phyloP scores from a whole-genome alignment of 208 protist species.

The Balamuthia mandrillaris region DNA sequence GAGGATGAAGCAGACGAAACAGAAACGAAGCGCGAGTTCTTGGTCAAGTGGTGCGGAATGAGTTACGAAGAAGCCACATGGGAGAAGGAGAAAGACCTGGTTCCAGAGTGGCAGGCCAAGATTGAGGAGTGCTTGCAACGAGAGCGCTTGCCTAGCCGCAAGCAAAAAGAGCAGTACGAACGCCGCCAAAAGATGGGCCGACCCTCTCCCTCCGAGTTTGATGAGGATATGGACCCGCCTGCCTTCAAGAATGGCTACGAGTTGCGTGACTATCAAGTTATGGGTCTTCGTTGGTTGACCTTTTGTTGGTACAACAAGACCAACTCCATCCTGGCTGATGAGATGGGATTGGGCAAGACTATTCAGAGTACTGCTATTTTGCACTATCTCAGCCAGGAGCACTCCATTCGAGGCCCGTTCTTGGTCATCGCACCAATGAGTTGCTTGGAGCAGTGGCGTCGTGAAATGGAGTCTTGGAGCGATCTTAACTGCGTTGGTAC shows the following conservation, averaged over 20 bases:
- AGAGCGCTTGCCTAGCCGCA: neutral
- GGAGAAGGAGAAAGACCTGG: constrained; percentile 57
- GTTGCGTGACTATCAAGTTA: constrained; percentile 81
- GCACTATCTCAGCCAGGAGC: neutral
- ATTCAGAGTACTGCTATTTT: neutral
- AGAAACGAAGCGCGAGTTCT: neutral
- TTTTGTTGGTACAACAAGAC: constrained; percentile 71
- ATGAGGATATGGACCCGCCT: neutral
- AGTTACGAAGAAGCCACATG: constrained; percentile 65
- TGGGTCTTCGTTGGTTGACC: constrained; percentile 88
- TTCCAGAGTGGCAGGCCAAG: neutral
- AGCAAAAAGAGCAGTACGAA: no score
- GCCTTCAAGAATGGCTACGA: neutral
- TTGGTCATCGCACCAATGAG: constrained; percentile 89
- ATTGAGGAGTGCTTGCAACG: neutral
- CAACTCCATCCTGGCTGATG: constrained; percentile 83
- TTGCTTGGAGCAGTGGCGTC: constrained; percentile 89
- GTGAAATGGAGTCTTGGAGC: constrained; percentile 77
- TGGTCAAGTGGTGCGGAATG: constrained; percentile 63
- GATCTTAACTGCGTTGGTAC: constrained; percentile 84
- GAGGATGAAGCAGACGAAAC: neutral
- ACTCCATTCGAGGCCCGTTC: constrained; percentile 69
- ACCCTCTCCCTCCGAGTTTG: neutral
- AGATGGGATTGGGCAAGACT: constrained; percentile 84
- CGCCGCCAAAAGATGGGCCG: no score